phyloP scores from a whole-genome alignment of 2,329 filamentous ascomycete genomes.

The Leptoxyphium fumago region DNA sequence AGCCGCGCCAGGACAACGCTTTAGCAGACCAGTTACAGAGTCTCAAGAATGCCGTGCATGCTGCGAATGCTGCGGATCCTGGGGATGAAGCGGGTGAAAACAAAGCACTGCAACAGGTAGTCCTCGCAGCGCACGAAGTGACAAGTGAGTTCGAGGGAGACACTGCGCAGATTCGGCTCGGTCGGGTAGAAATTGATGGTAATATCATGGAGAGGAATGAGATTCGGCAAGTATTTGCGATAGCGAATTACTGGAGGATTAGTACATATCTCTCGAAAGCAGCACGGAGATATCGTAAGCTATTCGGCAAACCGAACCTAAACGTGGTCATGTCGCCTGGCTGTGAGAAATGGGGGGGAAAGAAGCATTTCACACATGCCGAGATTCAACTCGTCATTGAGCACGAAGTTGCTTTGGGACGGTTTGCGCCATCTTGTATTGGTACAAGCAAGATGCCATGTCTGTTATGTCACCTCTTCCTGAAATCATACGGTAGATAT shows the following conservation, averaged over 20 bases:
- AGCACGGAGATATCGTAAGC: not conserved
- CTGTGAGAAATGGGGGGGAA: not conserved
- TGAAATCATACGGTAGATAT: not conserved
- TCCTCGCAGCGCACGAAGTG: not conserved
- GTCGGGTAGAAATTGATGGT: not conserved
- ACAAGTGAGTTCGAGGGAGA: not conserved
- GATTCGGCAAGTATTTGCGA: not conserved
- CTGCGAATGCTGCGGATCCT: not conserved
- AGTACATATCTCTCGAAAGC: not conserved
- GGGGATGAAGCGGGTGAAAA: not conserved
- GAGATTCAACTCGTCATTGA: not conserved
- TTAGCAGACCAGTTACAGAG: too few relatives aligned
- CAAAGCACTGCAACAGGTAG: not conserved
- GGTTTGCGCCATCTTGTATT: not conserved
- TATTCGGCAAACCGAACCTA: not conserved
- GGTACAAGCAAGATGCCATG: not conserved
- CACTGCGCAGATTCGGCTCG: not conserved
- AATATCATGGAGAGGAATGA: not conserved
- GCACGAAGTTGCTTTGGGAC: not conserved
- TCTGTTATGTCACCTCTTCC: not conserved
- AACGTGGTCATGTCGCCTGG: not conserved
- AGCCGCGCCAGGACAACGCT: too few relatives aligned
- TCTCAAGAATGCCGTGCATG: too few relatives aligned
- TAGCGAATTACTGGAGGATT: not conserved
- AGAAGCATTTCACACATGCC: not conserved